Percentiles rank a stretch among this genome's conserved stretches.
Conservation (phyloP, 2,329 filamentous ascomycete species). For the Fusarium pseudocircinatum region DNA sequence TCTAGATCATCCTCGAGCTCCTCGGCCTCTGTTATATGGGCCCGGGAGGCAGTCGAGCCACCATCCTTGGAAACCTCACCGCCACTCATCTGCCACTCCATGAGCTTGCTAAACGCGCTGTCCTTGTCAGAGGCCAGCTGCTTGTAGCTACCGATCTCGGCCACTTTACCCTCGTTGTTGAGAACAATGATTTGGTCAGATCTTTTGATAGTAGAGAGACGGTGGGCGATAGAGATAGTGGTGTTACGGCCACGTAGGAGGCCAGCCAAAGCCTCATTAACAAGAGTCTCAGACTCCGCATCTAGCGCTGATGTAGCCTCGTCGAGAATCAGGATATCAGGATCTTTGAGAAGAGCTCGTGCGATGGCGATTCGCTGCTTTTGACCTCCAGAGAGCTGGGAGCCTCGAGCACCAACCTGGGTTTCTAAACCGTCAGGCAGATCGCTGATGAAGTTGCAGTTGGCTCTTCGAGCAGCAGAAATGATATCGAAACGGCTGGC, state of each 20-base stretch:
- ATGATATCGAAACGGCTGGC: conserved; percentile 85
- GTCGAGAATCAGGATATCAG: conserved; percentile 95
- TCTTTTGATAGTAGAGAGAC: conserved; percentile 94
- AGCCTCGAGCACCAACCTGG: conserved; percentile 88
- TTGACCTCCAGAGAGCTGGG: conserved; percentile 93
- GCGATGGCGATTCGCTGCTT: conserved; percentile 99
- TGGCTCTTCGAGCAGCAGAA: conserved; percentile 86
- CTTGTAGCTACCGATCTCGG: conserved; percentile 86
- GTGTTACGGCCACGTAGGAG: conserved; percentile 90
- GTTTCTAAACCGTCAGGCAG: conserved; percentile 97
- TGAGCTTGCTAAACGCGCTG: conserved; percentile 92
- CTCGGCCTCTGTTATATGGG: conserved; percentile 61
- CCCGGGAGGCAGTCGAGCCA: conserved; percentile 45
- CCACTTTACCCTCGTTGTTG: conserved; percentile 84
- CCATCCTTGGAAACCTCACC: conserved; percentile 67
- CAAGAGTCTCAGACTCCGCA: conserved; percentile 94
- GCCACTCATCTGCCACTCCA: conserved; percentile 99
- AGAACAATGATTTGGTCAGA: conserved; percentile 96
- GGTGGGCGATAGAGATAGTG: conserved; percentile 96
- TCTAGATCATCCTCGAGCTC: conserved; percentile 62
- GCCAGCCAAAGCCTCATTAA: conserved; percentile 86
- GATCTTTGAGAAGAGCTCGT: conserved; percentile 91
- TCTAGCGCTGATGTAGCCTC: conserved; percentile 96
- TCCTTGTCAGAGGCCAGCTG: conserved; percentile 76
- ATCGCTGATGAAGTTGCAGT: conserved; percentile 96